Base-by-base conservation (phyloP, 495 filamentous ascomycete species). In the Pseudomonodictys pantanalensis region DNA sequence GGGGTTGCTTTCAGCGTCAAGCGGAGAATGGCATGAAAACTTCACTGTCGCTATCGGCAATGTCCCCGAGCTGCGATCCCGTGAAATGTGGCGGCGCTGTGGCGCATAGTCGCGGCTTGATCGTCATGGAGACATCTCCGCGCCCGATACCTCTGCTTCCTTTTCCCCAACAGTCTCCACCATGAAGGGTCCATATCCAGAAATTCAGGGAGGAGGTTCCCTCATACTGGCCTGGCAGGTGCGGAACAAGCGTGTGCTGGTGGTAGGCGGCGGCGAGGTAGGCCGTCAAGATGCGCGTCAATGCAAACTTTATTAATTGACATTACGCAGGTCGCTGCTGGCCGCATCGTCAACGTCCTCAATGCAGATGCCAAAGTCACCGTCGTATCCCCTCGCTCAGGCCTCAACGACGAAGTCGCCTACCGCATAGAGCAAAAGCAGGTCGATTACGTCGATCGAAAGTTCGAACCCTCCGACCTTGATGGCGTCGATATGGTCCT, bases 161-260 rank as follows among this genome's bases (percentile, higher is more conserved):
- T 33, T 33, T 41, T 46, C 51, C 22, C 18, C 54, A 41, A 24
- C 47, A 49, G 23, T 30, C 60, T 29, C 45, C 50, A 45, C 43
- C 28, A 68, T 68, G 65, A 64, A 64, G 44, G 65, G 56, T 5
- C 56, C 55, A 10, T 68, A 57, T 53, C 92, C 92, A 62, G 78
- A 83, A 50, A 79, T 97, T 22, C 85, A 96, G 71, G 88, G 89
- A 35, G 92, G 92, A 49, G 93, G 92, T 39, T 97, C 92, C 35
- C 75, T 98, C 56, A 90, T 97, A 54, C 75, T 98, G 44, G 93
- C 93, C 65, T 98, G 91, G 90, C 93, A 97, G 76, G 81, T 93
- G 56, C 87, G 82, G 68, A 82, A 86, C 68, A 96, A 92, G 69
- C 77, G 80, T 57, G 83, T 97, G 3, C 73, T 98, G 10, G 89